A percentile compares a stretch with the other conserved stretches of the same genome.
Conservation (phyloP, 768 basidiomycete genomes). For the Auricularia sp. region DNA sequence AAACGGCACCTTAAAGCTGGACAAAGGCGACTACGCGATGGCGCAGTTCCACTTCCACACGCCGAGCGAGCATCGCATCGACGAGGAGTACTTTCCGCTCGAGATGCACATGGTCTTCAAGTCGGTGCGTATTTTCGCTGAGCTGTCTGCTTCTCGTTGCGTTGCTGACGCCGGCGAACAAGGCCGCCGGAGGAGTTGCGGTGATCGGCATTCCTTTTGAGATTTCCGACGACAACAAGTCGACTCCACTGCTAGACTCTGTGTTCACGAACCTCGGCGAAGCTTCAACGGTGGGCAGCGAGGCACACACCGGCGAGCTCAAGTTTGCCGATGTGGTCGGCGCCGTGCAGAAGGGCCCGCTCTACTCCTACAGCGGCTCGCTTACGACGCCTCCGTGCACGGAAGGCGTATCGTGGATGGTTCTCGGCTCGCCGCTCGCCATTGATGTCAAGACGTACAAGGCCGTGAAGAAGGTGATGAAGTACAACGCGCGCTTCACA, state of each 20-base stretch:
- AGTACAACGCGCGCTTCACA: conserved; percentile 1
- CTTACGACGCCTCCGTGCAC: neutral
- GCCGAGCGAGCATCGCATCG: neutral
- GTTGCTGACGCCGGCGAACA: neutral
- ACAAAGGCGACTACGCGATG: neutral
- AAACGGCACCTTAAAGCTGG: neutral
- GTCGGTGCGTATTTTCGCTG: neutral
- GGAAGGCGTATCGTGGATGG: neutral
- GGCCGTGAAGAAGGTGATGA: neutral
- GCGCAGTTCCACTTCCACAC: conserved; percentile 1
- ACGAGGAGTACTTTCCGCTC: neutral
- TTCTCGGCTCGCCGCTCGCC: neutral
- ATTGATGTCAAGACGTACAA: conserved; percentile 3
- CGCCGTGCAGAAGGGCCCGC: neutral
- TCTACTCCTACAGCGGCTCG: neutral
- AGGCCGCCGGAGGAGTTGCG: neutral
- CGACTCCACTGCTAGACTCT: neutral
- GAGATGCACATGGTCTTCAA: conserved; percentile 1
- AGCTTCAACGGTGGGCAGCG: neutral
- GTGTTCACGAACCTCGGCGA: neutral
- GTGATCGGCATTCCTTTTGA: neutral
- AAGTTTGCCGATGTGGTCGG: neutral
- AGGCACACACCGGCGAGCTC: neutral
- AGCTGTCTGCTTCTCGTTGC: neutral
- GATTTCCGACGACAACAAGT: neutral